Evolutionary conservation across 805 yeast genomes (phyloP).

Genomic region (Starmerella etchellsii): DNA sequence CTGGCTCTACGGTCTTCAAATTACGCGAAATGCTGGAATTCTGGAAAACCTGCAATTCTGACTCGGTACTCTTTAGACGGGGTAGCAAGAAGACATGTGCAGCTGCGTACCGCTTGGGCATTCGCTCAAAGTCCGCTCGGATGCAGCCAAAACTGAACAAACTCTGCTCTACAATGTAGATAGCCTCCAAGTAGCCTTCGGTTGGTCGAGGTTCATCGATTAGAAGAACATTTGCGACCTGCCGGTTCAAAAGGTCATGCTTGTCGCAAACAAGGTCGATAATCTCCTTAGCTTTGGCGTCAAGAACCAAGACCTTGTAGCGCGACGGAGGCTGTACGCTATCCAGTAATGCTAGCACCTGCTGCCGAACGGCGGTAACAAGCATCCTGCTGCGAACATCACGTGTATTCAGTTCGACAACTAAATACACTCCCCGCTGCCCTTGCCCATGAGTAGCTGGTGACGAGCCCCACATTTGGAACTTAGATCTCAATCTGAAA

Average conservation of each 20-base stretch:
- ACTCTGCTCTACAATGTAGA: constrained; percentile 65
- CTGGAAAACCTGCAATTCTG: constrained; percentile 20
- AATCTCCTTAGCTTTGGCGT: constrained; percentile 21
- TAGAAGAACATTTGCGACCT: constrained; percentile 41
- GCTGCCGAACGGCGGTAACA: constrained; percentile 9
- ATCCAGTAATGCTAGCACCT: constrained; percentile 29
- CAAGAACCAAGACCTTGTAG: constrained; percentile 28
- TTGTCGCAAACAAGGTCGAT: constrained; percentile 28
- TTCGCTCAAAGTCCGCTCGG: constrained; percentile 52
- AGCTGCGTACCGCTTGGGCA: constrained; percentile 57
- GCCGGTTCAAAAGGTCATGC: constrained; percentile 28
- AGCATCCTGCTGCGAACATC: constrained; percentile 3
- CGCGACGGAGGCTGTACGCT: constrained; percentile 35
- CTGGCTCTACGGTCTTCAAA: constrained; percentile 27
- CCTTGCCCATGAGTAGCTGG: no score
- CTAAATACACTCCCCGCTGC: not conserved
- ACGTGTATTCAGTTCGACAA: not conserved
- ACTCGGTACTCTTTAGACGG: constrained; percentile 25
- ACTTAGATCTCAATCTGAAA: no score
- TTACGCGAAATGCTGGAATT: constrained; percentile 22
- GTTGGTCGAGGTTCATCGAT: constrained; percentile 50
- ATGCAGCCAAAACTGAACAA: constrained; percentile 62
- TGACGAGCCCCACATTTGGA: no score
- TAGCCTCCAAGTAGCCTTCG: constrained; percentile 57
- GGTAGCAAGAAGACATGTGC: constrained; percentile 69